Base-by-base conservation (phyloP, 1,139 yeast species). In the Zygosaccharomyces pseudobailii region DNA sequence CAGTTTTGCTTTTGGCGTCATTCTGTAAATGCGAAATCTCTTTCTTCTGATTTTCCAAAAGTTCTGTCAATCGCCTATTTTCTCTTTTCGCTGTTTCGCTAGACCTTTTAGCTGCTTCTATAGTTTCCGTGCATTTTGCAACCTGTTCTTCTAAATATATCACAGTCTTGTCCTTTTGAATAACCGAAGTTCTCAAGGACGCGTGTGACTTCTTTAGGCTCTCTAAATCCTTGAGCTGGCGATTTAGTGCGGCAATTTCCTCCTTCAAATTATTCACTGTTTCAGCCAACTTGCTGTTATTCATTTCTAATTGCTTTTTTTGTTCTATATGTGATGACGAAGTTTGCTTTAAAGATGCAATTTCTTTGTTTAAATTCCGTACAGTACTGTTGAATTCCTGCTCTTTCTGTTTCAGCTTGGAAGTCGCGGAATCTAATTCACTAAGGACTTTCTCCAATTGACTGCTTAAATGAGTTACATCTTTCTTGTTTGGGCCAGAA, bases 121-220 rank as follows among this genome's bases (percentile, higher is more conserved):
- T 53, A 42, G 55, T 60, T 41, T 57, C 61, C 46, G 55, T 67
- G 53, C 59, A 69, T 21, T 67, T 69, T 46, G 64, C 68, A 4
- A 71, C 63, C 49, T 73, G 76, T 30, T 70, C 65, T 50, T 75
- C 77, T 38, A 72, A 65, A 47, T 77, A 76, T 3, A 62, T 68
- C 22, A 79, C 72, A 13, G 73, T 71, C 50, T 74, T 74, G 24
- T 80, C 84, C 55, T 78, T 76, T 52, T 75, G 78, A 1, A 59
- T 56, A 0, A 60, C 22, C 5, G 58, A 52, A 36, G 58, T 54
- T 23, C 56, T 63, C 21, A 68, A 27, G 1, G 49, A 30, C 4
- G 54, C 58, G 24, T 70, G 70, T 4, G 57, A 45, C 41, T 57
- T 59, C 43, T 68, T 66, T 32, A 67, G 39, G 21, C 55, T 57